Evolutionary conservation across 225 moss, liverwort and hornwort species (phyloP), one percentile per base, ranked within the genome.

Genomic region (Polytrichum commune): DNA sequence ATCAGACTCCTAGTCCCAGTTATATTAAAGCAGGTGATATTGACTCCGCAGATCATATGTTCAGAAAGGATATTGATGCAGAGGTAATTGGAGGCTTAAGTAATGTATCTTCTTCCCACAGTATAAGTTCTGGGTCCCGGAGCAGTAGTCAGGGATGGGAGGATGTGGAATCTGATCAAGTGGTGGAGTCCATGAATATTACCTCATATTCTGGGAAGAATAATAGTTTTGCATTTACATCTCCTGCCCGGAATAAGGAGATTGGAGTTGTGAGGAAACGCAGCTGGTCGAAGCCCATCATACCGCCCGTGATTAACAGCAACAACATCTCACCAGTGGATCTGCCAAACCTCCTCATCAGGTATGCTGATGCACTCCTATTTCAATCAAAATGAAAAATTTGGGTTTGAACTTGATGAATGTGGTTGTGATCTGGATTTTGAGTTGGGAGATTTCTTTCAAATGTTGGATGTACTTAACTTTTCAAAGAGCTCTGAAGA

Each of bases 311-410:
- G n/a, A 28, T 24, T 18, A 69, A 69, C 53, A 53, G 55, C 18
- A 55, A 54, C 22, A 54, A 69, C 28, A 69, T 69, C 10, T 29
- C 60, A 18, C 60, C 70, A 29, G 70, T 70, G 55, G 70, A 70
- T 58, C 35, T 70, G 19, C 58, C 29, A 1, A 60, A 58, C 70
- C 70, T 70, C 23, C 60, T 70, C 20, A 58, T 70, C 29, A 70
- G 70, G 70, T 69, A 27, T 27, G 55, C 8, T 27, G 19, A n/a
- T 27, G 58, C 6, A 6, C 58, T 24, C 24, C 6, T 24, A 58
- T 58, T 8, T 58, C 4, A 9, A 20, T 24, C 5, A 58, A 58
- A 24, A 8, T 9, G 0, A 20, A 20, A 26, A 58, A 58, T 20
- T 4, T 22, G 24, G 24, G n/a, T 20, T 20, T 58, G 9, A 58